phyloP scores from a whole-genome alignment of 116 monocot species.

The Iris pallida region DNA sequence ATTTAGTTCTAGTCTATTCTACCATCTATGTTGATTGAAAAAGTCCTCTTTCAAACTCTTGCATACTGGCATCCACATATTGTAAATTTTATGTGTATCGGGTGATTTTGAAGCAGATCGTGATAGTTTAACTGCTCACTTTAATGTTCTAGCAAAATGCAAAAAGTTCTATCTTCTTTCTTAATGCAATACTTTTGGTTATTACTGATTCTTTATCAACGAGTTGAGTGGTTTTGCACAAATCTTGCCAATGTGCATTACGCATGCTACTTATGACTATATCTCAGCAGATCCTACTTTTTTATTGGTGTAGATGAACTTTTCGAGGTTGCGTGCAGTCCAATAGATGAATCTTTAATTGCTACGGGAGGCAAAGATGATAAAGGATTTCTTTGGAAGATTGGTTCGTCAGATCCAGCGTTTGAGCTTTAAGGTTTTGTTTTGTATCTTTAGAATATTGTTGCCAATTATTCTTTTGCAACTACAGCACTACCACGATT shows the following conservation, averaged over 20 bases:
- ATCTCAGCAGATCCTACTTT: not conserved
- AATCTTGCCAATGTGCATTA: not conserved
- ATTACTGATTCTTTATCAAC: no score
- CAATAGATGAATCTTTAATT: conserved; percentile 60
- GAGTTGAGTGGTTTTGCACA: not conserved
- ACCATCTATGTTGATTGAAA: not conserved
- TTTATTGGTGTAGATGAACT: conserved; percentile 57
- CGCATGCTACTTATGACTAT: not conserved
- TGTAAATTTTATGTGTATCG: no score
- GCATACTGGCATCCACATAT: not conserved
- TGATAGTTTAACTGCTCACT: no score
- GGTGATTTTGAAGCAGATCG: no score
- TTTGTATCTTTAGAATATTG: no score
- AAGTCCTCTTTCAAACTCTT: not conserved
- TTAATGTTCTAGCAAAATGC: no score
- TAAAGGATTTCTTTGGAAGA: conserved; percentile 82
- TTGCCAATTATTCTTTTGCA: no score
- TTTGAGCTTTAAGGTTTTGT: conserved; percentile 64
- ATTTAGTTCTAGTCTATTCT: not conserved
- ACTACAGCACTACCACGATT: no score
- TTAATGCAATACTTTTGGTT: no score
- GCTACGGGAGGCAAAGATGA: conserved; percentile 96
- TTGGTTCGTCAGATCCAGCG: conserved; percentile 43
- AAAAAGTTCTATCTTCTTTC: no score
- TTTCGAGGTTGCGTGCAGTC: conserved; percentile 77